phyloP scores from a whole-genome alignment of 208 protist genomes.

The Polymyxa betae region DNA sequence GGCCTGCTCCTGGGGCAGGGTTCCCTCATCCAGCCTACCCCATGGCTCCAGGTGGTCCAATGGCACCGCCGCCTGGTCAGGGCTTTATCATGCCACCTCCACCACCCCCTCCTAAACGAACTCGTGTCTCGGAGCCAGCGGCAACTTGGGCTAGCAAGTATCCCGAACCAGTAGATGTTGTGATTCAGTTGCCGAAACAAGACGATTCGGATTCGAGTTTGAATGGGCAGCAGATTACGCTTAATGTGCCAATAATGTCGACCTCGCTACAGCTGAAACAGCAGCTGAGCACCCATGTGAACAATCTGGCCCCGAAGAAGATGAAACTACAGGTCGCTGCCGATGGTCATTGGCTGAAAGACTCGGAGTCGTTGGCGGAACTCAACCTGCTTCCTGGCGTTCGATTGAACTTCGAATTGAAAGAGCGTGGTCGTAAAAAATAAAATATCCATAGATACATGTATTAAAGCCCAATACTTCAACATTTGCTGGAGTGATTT shows the following conservation, averaged over 20 bases:
- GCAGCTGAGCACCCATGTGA: not conserved
- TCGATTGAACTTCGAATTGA: conserved; percentile 9
- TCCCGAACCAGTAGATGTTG: not conserved
- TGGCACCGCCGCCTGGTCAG: conserved; percentile 4
- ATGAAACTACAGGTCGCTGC: conserved; percentile 17
- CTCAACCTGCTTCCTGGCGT: not conserved
- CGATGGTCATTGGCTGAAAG: conserved; percentile 43
- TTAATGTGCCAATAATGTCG: not conserved
- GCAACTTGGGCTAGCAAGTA: not conserved
- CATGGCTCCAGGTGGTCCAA: not conserved
- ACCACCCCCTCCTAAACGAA: not conserved
- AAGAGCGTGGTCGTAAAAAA: conserved; percentile 47
- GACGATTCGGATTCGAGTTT: conserved; percentile 9
- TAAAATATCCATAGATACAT: too few species aligned
- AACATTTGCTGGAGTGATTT: too few species aligned
- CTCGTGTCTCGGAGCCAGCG: not conserved
- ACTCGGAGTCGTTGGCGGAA: not conserved
- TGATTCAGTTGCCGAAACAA: not conserved
- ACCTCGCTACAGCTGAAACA: conserved; percentile 20
- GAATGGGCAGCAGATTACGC: not conserved
- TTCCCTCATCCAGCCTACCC: not conserved
- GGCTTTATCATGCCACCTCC: not conserved
- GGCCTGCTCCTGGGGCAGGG: not conserved
- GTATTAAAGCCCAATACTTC: too few species aligned
- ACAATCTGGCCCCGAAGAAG: not conserved